Base-by-base conservation (phyloP, 148 eudicot species). In the Silene uniflora region DNA sequence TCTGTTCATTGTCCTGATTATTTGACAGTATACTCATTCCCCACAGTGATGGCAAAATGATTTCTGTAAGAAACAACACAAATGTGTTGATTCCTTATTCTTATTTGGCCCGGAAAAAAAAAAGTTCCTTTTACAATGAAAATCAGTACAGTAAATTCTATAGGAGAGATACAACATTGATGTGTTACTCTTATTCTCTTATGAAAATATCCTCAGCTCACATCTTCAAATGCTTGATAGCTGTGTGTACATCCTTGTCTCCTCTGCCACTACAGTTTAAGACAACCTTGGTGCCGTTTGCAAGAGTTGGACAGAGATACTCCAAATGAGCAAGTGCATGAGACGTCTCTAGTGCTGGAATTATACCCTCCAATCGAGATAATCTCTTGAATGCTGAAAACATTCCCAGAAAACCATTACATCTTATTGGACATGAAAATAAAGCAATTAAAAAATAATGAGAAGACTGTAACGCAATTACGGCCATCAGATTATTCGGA, bases 251-350 rank as follows among this genome's bases (percentile, higher is more conserved):
- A 70, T 95, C 97, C 77, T 95, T 95, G 65, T 92, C 99, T 11
- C 99, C 99, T 85, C 97, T 87, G 18, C 99, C 99, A 77, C 99
- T 95, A 87, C 93, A 92, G 81, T 95, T 95, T 46, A 95, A 74
- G 6, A 95, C 99, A 18, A 95, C 81, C 80, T 86, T 92, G 23
- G 93, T 83, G 47, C 97, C 99, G 69, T 92, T 83, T 11, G 87
- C 84, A 35, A 95, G 97, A 22, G 88, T 85, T 6, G 99, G 97
- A 67, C 97, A 95, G 55, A 95, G 84, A 85, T 86, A 83, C 89
- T 95, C 99, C 62, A 95, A 81, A 81, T 86, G 87, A 7, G 97
- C 97, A 5, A 95, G 84, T 2, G 99, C 99, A 78, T 95, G 99
- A 54, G 97, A 92, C 23, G 97, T 95, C 85, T 95, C 99, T 63